A percentile compares a stretch with the other conserved stretches of the same genome.
Evolutionary conservation across 1,139 yeast genomes (phyloP).

Genomic region (Taiozyma sp.): DNA sequence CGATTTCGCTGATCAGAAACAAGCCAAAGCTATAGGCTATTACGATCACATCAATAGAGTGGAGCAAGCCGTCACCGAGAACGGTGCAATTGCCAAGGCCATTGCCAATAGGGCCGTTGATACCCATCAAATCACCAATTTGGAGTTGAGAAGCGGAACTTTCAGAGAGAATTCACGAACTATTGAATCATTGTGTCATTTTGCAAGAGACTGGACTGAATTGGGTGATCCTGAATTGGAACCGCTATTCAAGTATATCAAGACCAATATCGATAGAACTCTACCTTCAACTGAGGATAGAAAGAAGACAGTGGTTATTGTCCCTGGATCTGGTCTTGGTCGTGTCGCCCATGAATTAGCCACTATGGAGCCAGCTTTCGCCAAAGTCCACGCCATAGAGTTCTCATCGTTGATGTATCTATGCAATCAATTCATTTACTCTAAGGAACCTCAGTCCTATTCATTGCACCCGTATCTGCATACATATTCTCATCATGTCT

Average conservation of each 20-base stretch:
- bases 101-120: conserved; percentile 40
- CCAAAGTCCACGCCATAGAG: conserved; percentile 64
- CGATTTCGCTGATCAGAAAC: conserved; percentile 51
- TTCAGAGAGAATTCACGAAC: conserved; percentile 48
- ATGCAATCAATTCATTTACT: conserved; percentile 53
- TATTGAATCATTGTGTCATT: conserved; percentile 69
- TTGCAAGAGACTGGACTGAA: conserved; percentile 67
- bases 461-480: conserved; percentile 64
- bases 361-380: conserved; percentile 27
- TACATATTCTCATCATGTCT: conserved; percentile 64
- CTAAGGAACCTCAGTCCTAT: conserved; percentile 5
- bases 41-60: conserved; percentile 43
- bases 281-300: conserved; percentile 25
- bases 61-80: conserved; percentile 40
- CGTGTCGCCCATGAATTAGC: conserved; percentile 64
- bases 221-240: conserved; percentile 41
- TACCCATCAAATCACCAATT: conserved; percentile 37
- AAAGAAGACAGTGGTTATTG: conserved; percentile 43
- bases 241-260: conserved; percentile 50
- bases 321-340: conserved; percentile 84
- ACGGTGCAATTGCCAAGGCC: conserved; percentile 40
- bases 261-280: conserved; percentile 27
- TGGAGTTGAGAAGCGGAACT: conserved; percentile 33
- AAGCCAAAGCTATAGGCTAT: conserved; percentile 54
- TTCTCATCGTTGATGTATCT: conserved; percentile 67